Percentiles rank a stretch among this genome's conserved stretches.
These are phyloP conservation scores for Aspergillus texensis DNA, from an alignment of 2,329 filamentous ascomycete genomes.

Conservation along the genomic window DNA sequence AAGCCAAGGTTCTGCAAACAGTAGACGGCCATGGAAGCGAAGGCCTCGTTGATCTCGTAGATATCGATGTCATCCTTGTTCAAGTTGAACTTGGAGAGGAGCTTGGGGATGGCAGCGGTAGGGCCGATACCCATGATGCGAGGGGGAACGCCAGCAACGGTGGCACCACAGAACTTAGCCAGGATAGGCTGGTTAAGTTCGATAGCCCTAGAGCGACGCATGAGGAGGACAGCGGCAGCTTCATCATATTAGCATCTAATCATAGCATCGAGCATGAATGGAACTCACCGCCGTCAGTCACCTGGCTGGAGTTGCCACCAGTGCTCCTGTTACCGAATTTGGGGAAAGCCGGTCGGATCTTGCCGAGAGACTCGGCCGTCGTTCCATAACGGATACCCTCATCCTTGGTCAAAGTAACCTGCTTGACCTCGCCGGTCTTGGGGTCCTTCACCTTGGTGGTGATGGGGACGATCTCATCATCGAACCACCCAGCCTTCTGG, in stretches of 20 bases:
- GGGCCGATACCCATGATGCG: slow-evolving; percentile 89
- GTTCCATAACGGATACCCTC: slow-evolving; percentile 92
- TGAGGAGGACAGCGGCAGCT: slow-evolving; percentile 85
- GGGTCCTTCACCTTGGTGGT: slow-evolving; percentile 78
- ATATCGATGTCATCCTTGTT: slow-evolving; percentile 82
- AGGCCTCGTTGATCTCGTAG: slow-evolving; percentile 95
- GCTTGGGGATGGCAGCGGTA: slow-evolving; percentile 70
- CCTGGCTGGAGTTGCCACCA: slow-evolving; percentile 90
- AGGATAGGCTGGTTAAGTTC: slow-evolving; percentile 87
- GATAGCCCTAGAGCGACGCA: slow-evolving; percentile 89
- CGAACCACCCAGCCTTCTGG: slow-evolving; percentile 88
- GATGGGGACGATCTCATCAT: slow-evolving; percentile 93
- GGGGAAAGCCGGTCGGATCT: slow-evolving; percentile 88
- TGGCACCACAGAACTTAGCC: slow-evolving; percentile 91
- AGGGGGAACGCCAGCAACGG: slow-evolving; percentile 84
- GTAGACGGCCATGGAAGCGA: slow-evolving; percentile 97
- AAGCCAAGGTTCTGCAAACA: slow-evolving; percentile 70
- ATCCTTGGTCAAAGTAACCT: slow-evolving; percentile 79
- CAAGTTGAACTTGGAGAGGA: slow-evolving; percentile 78
- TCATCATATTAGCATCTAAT: slow-evolving; percentile 5
- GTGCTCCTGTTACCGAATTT: slow-evolving; percentile 85
- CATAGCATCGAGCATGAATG: not conserved
- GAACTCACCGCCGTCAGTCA: slow-evolving; percentile 79
- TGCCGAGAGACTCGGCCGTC: slow-evolving; percentile 76
- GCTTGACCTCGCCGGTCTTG: slow-evolving; percentile 75